Evolutionary conservation across 805 yeast genomes (phyloP), one percentile per base, ranked within the genome.

Genomic region (Myxozyma neotropica): DNA sequence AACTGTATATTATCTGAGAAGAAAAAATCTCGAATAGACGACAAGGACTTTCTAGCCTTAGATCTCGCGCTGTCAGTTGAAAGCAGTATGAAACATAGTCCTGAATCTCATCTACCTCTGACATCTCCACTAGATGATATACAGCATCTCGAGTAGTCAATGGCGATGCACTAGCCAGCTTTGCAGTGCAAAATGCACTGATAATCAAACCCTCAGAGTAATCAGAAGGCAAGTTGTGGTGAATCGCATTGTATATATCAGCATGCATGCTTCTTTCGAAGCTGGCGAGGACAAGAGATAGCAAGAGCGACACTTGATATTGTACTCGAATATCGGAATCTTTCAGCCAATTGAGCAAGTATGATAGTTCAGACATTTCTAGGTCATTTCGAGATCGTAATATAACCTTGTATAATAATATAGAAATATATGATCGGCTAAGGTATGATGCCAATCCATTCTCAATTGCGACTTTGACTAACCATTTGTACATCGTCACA

Each of bases 1-100:
- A 59, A 23, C 40, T 46, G 40, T 48, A 55, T 2, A 64, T 15
- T 8, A 65, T 44, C 49, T 56, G 58, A 3, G 61, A 51, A 17
- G 52, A 12, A 27, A 38, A 58, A 15, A 24, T 29, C 19, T 36
- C 50, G 27, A 65, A 65, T 17, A 67, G 46, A 12, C 33, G 46
- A 26, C 48, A 19, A 7, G 64, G 17, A 15, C 13, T 36, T 4
- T 15, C 12, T 13, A 54, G 13, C 2, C 29, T 33, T 7, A 19
- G 23, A 2, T 2, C 39, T 12, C 21, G 15, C 15, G 58, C 58
- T 4, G 53, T 46, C 6, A 46, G 13, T 13, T 24, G 4, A 23
- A 54, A 46, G 26, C 53, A 38, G 19, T 38, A 54, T 2, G 39
- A 13, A 2, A 36, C 40, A 31, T 46, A 23, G 2, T 7, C 13